A percentile compares a stretch with the other conserved stretches of the same genome.
Evolutionary conservation across 495 filamentous ascomycete species (phyloP).

Genomic region (Neurospora sublineolata): DNA sequence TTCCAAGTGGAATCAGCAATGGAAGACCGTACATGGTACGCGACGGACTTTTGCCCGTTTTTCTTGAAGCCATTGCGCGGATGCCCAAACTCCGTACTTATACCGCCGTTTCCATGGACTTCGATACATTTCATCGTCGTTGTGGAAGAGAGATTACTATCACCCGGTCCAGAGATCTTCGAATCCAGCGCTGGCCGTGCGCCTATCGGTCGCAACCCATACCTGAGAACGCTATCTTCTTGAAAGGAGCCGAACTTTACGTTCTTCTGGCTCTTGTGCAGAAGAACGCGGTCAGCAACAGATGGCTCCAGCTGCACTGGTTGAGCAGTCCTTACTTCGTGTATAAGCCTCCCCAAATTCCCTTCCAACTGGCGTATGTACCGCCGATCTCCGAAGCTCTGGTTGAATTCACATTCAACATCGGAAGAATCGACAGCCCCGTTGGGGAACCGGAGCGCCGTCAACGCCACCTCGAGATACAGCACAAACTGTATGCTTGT

Average conservation of each 20-base stretch:
- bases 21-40: neutral
- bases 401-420: neutral
- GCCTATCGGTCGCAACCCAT: neutral
- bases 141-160: neutral
- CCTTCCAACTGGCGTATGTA: neutral
- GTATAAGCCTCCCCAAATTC: neutral
- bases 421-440: neutral
- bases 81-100: neutral
- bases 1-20: neutral
- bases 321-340: neutral
- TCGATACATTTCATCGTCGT: too few species aligned
- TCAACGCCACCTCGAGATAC: neutral
- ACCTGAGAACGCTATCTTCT: neutral
- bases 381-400: neutral
- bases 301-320: neutral
- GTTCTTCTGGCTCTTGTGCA: neutral
- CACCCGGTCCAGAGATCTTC: neutral
- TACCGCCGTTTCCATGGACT: neutral
- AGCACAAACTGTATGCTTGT: neutral
- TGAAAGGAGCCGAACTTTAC: neutral
- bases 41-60: neutral
- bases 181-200: neutral
- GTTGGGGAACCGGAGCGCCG: neutral
- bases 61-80: neutral
- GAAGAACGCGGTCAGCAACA: neutral